These are phyloP conservation scores for Colletotrichum kahawae DNA, from an alignment of 2,329 filamentous ascomycete species.

Conservation along the genomic window DNA sequence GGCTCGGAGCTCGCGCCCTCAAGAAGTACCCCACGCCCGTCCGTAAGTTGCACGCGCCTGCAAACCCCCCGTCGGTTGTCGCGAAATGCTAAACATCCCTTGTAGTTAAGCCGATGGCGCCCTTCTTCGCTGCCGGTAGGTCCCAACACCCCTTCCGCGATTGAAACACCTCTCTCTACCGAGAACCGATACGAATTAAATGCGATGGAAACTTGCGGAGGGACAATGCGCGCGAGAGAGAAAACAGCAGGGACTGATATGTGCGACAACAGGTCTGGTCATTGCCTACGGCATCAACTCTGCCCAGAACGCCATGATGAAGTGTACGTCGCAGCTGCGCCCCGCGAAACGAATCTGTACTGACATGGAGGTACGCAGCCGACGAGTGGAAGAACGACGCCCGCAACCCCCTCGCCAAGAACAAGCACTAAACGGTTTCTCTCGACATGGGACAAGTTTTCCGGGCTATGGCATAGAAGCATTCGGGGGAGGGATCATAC, in stretches of 20 bases:
- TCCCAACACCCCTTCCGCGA: slow-evolving; percentile 26
- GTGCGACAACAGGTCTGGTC: slow-evolving; percentile 68
- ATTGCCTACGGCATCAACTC: slow-evolving; percentile 93
- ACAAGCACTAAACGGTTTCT: slow-evolving; percentile 46
- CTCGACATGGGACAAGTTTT: slow-evolving; percentile 13
- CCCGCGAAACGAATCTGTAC: slow-evolving; percentile 13
- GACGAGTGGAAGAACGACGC: slow-evolving; percentile 98
- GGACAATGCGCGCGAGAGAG: not conserved
- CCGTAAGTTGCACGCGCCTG: slow-evolving; percentile 60
- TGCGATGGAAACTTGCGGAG: not conserved
- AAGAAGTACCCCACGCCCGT: slow-evolving; percentile 85
- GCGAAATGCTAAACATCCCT: slow-evolving; percentile 17
- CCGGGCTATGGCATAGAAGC: slow-evolving; percentile 9
- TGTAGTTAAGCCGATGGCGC: slow-evolving; percentile 86
- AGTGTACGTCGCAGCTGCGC: slow-evolving; percentile 60
- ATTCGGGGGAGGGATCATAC: not conserved
- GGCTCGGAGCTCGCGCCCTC: slow-evolving; percentile 67
- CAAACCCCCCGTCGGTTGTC: not conserved
- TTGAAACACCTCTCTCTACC: not conserved
- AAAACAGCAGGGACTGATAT: not conserved
- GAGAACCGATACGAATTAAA: not conserved
- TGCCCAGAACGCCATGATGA: slow-evolving; percentile 76
- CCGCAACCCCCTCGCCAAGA: slow-evolving; percentile 74
- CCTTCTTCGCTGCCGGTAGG: slow-evolving; percentile 95
- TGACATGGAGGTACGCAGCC: slow-evolving; percentile 57